Evolutionary conservation across 257 asterid genomes (phyloP), one percentile per base, ranked within the genome.

Genomic region (Echium plantagineum): DNA sequence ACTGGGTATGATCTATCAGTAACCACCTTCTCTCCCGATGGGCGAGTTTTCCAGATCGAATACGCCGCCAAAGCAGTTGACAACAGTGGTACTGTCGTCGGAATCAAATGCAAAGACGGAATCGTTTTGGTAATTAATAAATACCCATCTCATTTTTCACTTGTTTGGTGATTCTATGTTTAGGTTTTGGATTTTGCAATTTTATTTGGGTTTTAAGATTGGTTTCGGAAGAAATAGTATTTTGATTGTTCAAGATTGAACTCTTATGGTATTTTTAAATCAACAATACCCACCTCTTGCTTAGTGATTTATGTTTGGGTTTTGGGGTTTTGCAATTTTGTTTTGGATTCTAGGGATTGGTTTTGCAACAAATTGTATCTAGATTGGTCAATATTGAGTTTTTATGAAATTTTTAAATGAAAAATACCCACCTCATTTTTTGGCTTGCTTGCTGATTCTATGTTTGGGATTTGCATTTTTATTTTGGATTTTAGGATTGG

Each of bases 21-120:
- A 49, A 89, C 95, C 5, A 89, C 95, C n/a, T 89, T 89, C 76
- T 89, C 95, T 20, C 97, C 97, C 52, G 97, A 89, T 65, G 97
- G 97, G 6, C 86, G 97, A 22, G 97, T 89, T 56, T 89, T 89
- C 68, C 97, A 89, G 95, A 84, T 89, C 89, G 97, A 89, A 57
- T 89, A 89, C 67, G 97, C 97, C 20, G 95, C 87, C 63, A 89
- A 89, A 69, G 97, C 97, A 38, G 95, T 89, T 15, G 97, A 89
- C 51, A 89, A 86, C 66, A 86, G 95, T 66, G 97, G 97, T 52
- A 89, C 97, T 20, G 97, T 86, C 47, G 83, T 89, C 52, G 95
- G 94, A 17, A 84, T 89, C 80, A 79, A 76, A 77, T 89, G 97
- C 94, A 89, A 84, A 63, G 97, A 89, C 64, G 97, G 97, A 55